Evolutionary conservation across 768 basidiomycete species (phyloP).

Genomic region (Boletus patriciae): DNA sequence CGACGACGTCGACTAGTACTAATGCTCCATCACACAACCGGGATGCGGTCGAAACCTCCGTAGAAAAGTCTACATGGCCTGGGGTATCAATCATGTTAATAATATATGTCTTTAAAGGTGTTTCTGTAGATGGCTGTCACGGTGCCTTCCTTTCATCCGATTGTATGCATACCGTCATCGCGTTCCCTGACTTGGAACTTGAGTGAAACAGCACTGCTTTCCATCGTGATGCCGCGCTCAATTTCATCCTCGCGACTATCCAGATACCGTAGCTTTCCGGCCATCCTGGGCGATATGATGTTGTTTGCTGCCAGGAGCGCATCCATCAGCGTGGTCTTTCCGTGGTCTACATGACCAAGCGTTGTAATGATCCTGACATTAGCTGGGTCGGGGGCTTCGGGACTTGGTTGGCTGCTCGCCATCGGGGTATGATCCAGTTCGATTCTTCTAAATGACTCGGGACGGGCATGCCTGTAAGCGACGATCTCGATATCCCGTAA

Average conservation of each 20-base stretch:
- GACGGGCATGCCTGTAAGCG: background rate
- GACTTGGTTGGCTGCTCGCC: slow-evolving; percentile 18
- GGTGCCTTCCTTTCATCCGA: slow-evolving; percentile 8
- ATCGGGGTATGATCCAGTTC: slow-evolving; percentile 14
- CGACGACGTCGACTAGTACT: slow-evolving; percentile 93
- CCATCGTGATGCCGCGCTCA: slow-evolving; percentile 98
- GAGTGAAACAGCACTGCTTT: slow-evolving; percentile 91
- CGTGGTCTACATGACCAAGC: slow-evolving; percentile 91
- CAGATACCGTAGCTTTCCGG: slow-evolving; percentile 93
- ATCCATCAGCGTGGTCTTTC: slow-evolving; percentile 96
- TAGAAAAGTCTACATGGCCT: slow-evolving; percentile 98
- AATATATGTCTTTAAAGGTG: slow-evolving; percentile 65
- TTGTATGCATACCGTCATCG: slow-evolving; percentile 55
- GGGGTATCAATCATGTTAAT: slow-evolving; percentile 98
- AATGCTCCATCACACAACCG: slow-evolving; percentile 93
- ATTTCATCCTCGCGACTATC: slow-evolving; percentile 98
- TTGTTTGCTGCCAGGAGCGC: slow-evolving; percentile 94
- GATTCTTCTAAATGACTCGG: slow-evolving; percentile 1
- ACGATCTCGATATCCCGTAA: background rate
- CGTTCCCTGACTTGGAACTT: slow-evolving; percentile 79
- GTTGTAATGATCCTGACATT: slow-evolving; percentile 81
- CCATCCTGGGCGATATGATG: slow-evolving; percentile 93
- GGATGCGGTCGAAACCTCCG: slow-evolving; percentile 94
- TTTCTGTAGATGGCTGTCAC: slow-evolving; percentile 48
- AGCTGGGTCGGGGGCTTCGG: slow-evolving; percentile 32